Evolutionary conservation across 2,329 filamentous ascomycete genomes (phyloP).

Genomic region (Fusarium sp.): DNA sequence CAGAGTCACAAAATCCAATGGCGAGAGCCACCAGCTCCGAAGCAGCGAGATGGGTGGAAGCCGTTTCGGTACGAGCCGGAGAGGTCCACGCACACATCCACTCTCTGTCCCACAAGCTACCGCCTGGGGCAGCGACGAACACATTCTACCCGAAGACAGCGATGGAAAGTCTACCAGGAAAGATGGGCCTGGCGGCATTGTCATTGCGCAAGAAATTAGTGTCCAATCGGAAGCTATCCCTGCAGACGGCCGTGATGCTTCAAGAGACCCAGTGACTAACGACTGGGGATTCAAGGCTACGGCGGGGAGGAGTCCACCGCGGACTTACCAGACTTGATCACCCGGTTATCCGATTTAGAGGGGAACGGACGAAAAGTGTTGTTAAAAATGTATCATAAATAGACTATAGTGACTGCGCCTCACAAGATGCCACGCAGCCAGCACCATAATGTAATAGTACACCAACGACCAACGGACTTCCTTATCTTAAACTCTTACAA

Average conservation of each 20-base stretch:
- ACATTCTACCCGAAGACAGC: conserved; percentile 32
- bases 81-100: conserved; percentile 14
- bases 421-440: neutral
- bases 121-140: conserved; percentile 43
- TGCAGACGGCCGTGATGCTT: neutral
- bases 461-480: neutral
- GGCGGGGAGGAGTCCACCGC: conserved; percentile 14
- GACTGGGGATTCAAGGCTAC: conserved; percentile 39
- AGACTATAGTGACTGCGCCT: neutral
- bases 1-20: conserved; percentile 33
- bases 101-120: conserved; percentile 32
- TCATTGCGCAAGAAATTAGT: conserved; percentile 41
- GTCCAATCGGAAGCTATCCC: conserved; percentile 34
- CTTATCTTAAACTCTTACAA: neutral
- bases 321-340: too few relatives aligned
- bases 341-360: neutral
- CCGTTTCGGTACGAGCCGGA: conserved; percentile 32
- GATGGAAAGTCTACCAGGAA: conserved; percentile 14
- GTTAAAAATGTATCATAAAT: neutral
- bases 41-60: conserved; percentile 34
- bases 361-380: neutral
- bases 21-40: conserved; percentile 40
- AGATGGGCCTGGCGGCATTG: conserved; percentile 23
- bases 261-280: conserved; percentile 18
- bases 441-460: conserved; percentile 6